phyloP scores from a whole-genome alignment of 352 stramenopile genomes.

The Pythium guiyangense region DNA sequence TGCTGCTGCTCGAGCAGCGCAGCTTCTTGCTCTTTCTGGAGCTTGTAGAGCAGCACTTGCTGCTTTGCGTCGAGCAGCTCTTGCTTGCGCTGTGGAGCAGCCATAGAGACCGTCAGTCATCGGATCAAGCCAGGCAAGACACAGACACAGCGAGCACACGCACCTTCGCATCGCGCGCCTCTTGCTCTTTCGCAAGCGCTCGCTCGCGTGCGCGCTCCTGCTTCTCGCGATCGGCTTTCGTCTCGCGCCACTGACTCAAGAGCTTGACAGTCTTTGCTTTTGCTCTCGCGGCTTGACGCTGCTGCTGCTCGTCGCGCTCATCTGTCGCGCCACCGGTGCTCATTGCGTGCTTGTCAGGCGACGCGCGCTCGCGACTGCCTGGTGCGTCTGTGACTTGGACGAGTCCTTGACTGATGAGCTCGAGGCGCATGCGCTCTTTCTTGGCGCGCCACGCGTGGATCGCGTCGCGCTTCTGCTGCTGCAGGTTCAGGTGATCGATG shows the following conservation, averaged over 20 bases:
- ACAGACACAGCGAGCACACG: not conserved
- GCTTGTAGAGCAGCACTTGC: constrained; percentile 66
- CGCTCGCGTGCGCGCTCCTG: constrained; percentile 25
- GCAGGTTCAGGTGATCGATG: constrained; percentile 36
- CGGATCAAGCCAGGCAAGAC: not conserved
- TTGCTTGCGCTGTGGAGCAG: constrained; percentile 35
- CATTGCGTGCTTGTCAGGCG: not conserved
- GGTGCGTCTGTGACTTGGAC: constrained; percentile 3
- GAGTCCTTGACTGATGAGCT: constrained; percentile 39
- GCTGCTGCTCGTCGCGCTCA: constrained; percentile 5
- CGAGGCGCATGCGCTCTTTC: constrained; percentile 43
- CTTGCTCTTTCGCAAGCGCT: constrained; percentile 24
- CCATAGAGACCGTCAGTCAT: no score
- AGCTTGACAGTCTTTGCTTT: constrained; percentile 22
- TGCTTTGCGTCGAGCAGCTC: constrained; percentile 69
- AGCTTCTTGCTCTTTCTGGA: constrained; percentile 70
- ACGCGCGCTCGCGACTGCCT: not conserved
- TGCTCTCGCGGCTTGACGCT: constrained; percentile 13
- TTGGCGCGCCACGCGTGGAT: constrained; percentile 50
- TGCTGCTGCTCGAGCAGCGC: constrained; percentile 8
- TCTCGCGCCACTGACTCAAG: constrained; percentile 35
- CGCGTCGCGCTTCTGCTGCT: constrained; percentile 56
- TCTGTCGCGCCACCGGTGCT: not conserved
- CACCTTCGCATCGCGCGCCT: constrained; percentile 53
- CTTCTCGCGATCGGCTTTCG: constrained; percentile 39